phyloP scores from a whole-genome alignment of 2,329 filamentous ascomycete species.

The Colletotrichum lindemuthianum region DNA sequence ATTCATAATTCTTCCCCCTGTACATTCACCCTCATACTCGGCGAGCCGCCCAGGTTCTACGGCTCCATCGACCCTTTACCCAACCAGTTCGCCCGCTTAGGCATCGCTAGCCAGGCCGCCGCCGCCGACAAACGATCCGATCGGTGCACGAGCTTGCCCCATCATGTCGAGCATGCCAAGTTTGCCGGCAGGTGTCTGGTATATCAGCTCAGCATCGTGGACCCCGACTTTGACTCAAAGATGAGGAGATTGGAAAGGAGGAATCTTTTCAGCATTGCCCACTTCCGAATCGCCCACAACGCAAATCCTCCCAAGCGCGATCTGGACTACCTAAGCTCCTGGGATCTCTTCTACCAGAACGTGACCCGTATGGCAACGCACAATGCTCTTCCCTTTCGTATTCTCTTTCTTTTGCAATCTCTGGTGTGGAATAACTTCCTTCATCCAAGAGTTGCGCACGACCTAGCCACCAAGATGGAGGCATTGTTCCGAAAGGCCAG shows the following conservation, averaged over 20 bases:
- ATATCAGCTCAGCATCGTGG: constrained; percentile 50
- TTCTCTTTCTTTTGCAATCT: constrained; percentile 71
- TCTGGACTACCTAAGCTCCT: constrained; percentile 37
- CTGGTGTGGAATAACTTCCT: constrained; percentile 72
- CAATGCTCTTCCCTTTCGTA: constrained; percentile 57
- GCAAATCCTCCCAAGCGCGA: not conserved
- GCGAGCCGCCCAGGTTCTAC: constrained; percentile 62
- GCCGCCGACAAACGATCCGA: not conserved
- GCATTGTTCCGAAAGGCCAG: constrained; percentile 41
- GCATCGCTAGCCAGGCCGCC: not conserved
- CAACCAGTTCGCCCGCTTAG: not conserved
- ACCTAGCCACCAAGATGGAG: constrained; percentile 57
- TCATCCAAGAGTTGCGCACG: constrained; percentile 59
- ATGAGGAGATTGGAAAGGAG: constrained; percentile 39
- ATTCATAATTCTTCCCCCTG: constrained; percentile 48
- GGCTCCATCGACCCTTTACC: not conserved
- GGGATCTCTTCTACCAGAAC: constrained; percentile 38
- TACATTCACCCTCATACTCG: constrained; percentile 61
- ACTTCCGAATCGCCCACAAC: constrained; percentile 36
- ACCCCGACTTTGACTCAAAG: constrained; percentile 40
- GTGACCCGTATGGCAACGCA: constrained; percentile 36
- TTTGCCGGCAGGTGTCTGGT: constrained; percentile 55
- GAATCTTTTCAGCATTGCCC: constrained; percentile 18
- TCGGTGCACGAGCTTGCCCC: constrained; percentile 37
- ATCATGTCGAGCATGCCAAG: constrained; percentile 43